Base-by-base conservation (phyloP, 306 rosid genomes). In the Trifolium repens region DNA sequence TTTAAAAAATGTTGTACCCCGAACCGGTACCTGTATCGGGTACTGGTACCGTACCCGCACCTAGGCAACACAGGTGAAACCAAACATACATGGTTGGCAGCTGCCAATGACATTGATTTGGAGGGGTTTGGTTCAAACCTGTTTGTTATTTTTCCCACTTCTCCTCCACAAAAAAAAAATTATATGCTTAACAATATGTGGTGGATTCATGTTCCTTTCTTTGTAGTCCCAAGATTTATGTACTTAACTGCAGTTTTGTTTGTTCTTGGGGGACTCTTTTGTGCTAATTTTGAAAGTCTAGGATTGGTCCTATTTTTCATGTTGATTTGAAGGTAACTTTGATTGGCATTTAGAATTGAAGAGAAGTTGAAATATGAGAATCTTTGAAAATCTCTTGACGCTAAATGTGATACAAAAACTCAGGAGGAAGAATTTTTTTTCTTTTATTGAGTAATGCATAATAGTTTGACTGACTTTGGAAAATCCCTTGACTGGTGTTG, bases 401-500 rank as follows among this genome's bases (percentile, higher is more conserved):
- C 17, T 71, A 15, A 13, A 24, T 79, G 35, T 46, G 46, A 79
- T 55, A 8, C 42, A 65, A 43, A 26, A 24, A 17, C 26, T 16
- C 0, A 7, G 26, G 49, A 69, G 69, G 53, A 67, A 50, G 39
- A 32, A 8, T 22, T 75, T 46, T 3, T 39, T 61, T 32, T 75
- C 42, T 2, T 39, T 37, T 78, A 32, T 63, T 55, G 43, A 46
- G 4, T 47, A 30, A 61, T 67, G 46, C 22, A 22, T 22, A 22
- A 39, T 43, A 47, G 39, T 74, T 39, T 30, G 54, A 62, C 68
- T 74, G 37, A 46, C 60, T 61, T 8, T 22, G 30, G 4, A 55
- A 55, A 55, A 14, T 61, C 13, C 22, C 32, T 76, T 59, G 60
- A 81, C 15, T 69, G 58, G 40, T 62, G 39, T 79, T 67, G 79